Evolutionary conservation across 2,329 filamentous ascomycete species (phyloP), one percentile per base, ranked within the genome.

Genomic region (Fusarium miscanthi): DNA sequence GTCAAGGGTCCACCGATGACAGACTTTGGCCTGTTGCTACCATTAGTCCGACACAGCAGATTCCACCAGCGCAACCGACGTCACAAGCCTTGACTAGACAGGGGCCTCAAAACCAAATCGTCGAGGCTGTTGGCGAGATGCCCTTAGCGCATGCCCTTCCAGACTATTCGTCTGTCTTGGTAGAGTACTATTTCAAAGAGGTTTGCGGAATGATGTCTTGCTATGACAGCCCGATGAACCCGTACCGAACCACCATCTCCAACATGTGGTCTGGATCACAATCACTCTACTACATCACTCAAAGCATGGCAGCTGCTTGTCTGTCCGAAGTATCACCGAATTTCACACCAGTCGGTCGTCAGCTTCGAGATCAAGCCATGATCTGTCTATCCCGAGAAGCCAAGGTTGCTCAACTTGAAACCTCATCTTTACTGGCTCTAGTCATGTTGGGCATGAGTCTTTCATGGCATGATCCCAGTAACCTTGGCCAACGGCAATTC

Each of bases 171-270:
- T 89, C 87, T 51, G 84, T 87, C 49, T 81, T 91, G 21, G 86
- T 91, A 14, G 88, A 90, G 52, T 89, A 91, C 72, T 91, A 91
- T 73, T 91, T 91, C 80, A 87, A 87, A 73, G 87, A 90, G 66
- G 88, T 90, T 6, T 89, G 88, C 53, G 85, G 84, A 7, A 80
- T 91, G 14, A 91, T 89, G 77, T 91, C 89, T n/a, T 89, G 87
- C 65, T 91, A 90, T 73, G 89, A 91, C 77, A 90, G 88, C 25
- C 82, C 85, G 17, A 83, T 90, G 72, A 91, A 91, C 72, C 88
- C 88, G 1, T 91, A 90, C 71, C 83, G 89, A 41, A 87, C 86
- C 4, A 87, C 88, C 0, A 87, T 91, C 17, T 85, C 85, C 8
- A 85, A 86, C 27, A 82, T 90, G 5, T 90, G 88, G 85, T 83